These are phyloP conservation scores for Bryoglossum gracile DNA, from an alignment of 495 filamentous ascomycete species.

Conservation along the genomic window DNA sequence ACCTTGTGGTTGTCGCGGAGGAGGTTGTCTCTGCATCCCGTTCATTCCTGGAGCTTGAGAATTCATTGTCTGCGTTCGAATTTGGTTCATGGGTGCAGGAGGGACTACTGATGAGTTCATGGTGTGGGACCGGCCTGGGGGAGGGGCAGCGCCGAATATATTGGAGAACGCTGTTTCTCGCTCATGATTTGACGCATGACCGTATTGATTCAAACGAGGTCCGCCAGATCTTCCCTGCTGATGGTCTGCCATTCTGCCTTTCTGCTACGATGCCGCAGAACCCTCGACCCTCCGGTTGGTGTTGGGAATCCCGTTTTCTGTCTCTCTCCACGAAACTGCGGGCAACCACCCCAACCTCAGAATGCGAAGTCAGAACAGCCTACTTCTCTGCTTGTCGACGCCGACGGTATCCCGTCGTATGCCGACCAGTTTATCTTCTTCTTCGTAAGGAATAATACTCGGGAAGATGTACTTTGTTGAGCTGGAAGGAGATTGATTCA, in stretches of 20 bases:
- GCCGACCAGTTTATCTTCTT: constrained; percentile 10
- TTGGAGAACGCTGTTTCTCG: constrained; percentile 93
- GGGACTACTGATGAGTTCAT: constrained; percentile 66
- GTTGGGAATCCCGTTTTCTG: not conserved
- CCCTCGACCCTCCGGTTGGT: not conserved
- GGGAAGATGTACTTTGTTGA: too few relatives aligned
- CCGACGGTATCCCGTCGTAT: constrained; percentile 19
- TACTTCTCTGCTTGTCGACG: constrained; percentile 12
- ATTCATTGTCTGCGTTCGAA: constrained; percentile 26
- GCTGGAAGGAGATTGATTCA: constrained; percentile 9
- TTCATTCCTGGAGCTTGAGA: constrained; percentile 13
- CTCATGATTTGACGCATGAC: constrained; percentile 62
- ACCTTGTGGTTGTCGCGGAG: constrained; percentile 28
- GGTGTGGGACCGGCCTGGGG: constrained; percentile 79
- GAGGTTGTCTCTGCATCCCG: constrained; percentile 25
- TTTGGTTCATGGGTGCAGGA: constrained; percentile 33
- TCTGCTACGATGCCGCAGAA: constrained; percentile 1
- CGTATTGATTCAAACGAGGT: constrained; percentile 53
- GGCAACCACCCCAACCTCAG: constrained; percentile 17
- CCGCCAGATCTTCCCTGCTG: constrained; percentile 67
- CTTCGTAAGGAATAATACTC: too few relatives aligned
- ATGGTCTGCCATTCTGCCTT: constrained; percentile 72
- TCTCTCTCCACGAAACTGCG: constrained; percentile 14
- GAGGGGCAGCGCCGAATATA: constrained; percentile 87
- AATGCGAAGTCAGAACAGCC: constrained; percentile 9